These are phyloP conservation scores for Arachis monticola DNA, from an alignment of 331 rosid genomes.

Conservation along the genomic window DNA sequence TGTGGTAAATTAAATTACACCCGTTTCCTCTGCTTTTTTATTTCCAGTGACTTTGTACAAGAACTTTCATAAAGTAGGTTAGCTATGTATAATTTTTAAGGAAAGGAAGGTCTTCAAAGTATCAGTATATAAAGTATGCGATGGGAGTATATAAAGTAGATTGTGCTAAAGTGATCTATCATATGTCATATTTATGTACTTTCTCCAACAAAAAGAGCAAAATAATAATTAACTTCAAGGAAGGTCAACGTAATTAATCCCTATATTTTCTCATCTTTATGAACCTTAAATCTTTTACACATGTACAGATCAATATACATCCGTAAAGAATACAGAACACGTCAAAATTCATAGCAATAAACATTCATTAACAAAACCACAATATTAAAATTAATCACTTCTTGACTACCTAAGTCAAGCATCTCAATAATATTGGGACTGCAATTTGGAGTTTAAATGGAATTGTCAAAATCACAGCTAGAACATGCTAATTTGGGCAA, in stretches of 20 bases:
- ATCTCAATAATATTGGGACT: conserved; percentile 14
- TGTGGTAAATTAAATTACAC: neutral
- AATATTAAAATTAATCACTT: conserved; percentile 25
- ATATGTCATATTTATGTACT: neutral
- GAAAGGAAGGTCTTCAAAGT: neutral
- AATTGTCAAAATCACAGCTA: conserved; percentile 11
- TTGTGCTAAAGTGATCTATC: too few species aligned
- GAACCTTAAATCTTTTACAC: neutral
- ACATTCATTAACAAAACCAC: neutral
- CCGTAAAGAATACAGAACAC: neutral
- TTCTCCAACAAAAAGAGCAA: neutral
- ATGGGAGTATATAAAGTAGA: neutral
- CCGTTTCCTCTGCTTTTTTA: neutral
- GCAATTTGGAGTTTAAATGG: conserved; percentile 29
- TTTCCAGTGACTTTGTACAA: neutral
- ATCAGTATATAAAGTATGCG: neutral
- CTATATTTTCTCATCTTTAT: neutral
- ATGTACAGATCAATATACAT: conserved; percentile 9
- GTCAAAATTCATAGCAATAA: conserved; percentile 16
- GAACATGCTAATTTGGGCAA: neutral
- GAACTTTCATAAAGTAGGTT: neutral
- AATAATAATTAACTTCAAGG: neutral
- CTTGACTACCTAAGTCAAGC: neutral
- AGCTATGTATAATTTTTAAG: neutral
- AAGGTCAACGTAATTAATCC: neutral